These are phyloP conservation scores for Aureobasidium lini DNA, from an alignment of 2,329 filamentous ascomycete genomes.

Conservation along the genomic window DNA sequence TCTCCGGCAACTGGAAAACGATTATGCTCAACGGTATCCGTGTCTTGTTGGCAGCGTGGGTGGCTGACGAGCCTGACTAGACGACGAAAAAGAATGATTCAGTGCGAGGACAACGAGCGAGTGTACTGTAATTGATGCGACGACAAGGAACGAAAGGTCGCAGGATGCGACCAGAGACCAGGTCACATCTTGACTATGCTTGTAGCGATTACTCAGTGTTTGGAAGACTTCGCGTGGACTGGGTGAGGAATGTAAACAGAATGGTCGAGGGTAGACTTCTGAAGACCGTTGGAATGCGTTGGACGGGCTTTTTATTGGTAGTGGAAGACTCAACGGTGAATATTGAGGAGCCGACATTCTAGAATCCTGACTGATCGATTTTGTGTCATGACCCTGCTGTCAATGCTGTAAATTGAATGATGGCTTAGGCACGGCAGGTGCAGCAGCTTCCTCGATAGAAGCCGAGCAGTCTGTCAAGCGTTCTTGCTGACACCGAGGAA, in stretches of 20 bases:
- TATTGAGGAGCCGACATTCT: neutral
- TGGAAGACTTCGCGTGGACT: neutral
- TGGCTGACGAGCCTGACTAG: neutral
- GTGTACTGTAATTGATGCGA: neutral
- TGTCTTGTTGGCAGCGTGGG: neutral
- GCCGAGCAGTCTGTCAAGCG: no score
- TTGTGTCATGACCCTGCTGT: neutral
- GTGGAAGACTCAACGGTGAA: neutral
- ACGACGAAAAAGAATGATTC: neutral
- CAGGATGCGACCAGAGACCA: neutral
- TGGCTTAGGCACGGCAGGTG: no score
- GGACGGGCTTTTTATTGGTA: neutral
- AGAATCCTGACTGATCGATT: neutral
- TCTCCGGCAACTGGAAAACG: neutral
- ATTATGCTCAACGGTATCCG: neutral
- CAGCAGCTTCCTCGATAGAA: no score
- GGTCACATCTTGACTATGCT: neutral
- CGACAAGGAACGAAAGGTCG: neutral
- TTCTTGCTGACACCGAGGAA: no score
- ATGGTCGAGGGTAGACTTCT: neutral
- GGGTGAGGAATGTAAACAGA: slow-evolving; percentile 12
- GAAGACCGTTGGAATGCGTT: slow-evolving; percentile 5
- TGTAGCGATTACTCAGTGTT: neutral
- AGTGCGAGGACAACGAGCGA: neutral
- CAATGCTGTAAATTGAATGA: no score